A percentile compares a stretch with the other conserved stretches of the same genome.
phyloP scores from a whole-genome alignment of 176 grass and related monocot species.

The Themeda triandra region DNA sequence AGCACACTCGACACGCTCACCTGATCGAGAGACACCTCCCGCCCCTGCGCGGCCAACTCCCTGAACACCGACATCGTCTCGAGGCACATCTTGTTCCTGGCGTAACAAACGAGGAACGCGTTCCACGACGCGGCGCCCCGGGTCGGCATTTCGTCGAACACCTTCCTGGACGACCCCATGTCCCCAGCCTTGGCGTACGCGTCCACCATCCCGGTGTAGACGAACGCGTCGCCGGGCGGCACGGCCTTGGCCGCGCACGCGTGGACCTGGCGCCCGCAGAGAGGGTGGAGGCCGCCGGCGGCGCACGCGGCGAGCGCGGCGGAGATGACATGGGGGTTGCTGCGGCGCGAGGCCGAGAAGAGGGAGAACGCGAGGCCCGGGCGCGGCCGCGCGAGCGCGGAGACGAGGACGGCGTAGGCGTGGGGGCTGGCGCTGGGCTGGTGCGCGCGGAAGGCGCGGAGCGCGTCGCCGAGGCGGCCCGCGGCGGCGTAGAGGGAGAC shows the following conservation, averaged over 20 bases:
- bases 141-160: constrained; percentile 37
- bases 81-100: constrained; percentile 28
- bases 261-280: constrained; percentile 37
- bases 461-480: constrained; percentile 22
- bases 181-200: constrained; percentile 44
- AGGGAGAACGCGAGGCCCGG: constrained; percentile 39
- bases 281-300: neutral
- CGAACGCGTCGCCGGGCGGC: constrained; percentile 30
- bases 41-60: neutral
- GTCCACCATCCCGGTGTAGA: constrained; percentile 34
- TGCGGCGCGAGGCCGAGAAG: constrained; percentile 26
- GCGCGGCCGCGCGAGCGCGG: constrained; percentile 26
- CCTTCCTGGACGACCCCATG: constrained; percentile 29
- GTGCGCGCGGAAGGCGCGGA: constrained; percentile 16
- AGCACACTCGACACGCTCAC: constrained; percentile 27
- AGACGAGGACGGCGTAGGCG: constrained; percentile 29
- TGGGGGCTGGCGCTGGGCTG: constrained; percentile 3
- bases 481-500: constrained; percentile 50
- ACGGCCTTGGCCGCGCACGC: constrained; percentile 36
- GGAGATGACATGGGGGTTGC: constrained; percentile 31
- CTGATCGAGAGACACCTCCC: constrained; percentile 19
- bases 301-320: constrained; percentile 37
- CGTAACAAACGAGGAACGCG: constrained; percentile 39
- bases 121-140: constrained; percentile 43
- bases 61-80: constrained; percentile 18